These are phyloP conservation scores for Fusarium nematophilum DNA, from an alignment of 2,329 filamentous ascomycete genomes.

Conservation along the genomic window DNA sequence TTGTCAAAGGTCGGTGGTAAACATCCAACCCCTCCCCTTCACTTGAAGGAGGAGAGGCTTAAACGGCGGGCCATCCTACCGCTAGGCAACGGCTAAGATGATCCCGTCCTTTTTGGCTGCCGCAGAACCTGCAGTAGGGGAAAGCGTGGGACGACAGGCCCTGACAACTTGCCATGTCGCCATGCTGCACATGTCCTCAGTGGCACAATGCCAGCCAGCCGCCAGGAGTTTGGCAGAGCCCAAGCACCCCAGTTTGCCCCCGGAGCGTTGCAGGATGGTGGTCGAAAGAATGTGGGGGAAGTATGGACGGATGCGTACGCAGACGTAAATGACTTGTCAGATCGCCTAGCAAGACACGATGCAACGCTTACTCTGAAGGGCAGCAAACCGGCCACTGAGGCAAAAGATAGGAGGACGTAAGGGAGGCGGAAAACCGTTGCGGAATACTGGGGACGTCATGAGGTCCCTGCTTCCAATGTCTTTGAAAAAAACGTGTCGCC, in stretches of 20 bases:
- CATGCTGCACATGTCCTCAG: constrained; percentile 27
- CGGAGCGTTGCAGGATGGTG: constrained; percentile 5
- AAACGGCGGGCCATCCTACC: neutral
- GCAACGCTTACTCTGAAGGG: constrained; percentile 17
- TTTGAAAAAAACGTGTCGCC: constrained; percentile 34
- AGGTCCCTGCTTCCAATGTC: constrained; percentile 30
- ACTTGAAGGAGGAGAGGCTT: constrained; percentile 15
- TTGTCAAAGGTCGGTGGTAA: constrained; percentile 24
- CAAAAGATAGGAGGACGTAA: constrained; percentile 8
- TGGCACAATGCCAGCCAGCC: constrained; percentile 23
- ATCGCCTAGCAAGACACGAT: constrained; percentile 39
- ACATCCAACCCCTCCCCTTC: constrained; percentile 20
- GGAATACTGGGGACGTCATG: constrained; percentile 24
- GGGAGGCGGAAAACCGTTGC: constrained; percentile 17
- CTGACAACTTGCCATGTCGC: constrained; percentile 18
- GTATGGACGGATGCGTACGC: constrained; percentile 4
- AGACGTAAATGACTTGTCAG: constrained; percentile 35
- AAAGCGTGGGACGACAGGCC: constrained; percentile 22
- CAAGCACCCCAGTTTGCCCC: constrained; percentile 6
- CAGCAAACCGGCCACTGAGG: constrained; percentile 16
- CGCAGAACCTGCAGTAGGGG: constrained; percentile 38
- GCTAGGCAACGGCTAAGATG: constrained; percentile 18
- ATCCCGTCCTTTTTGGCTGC: constrained; percentile 22
- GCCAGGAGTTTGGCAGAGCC: constrained; percentile 21
- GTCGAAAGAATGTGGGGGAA: constrained; percentile 42